Evolutionary conservation across 805 yeast genomes (phyloP).

Genomic region (Wickerhamomyces sydowiorum): DNA sequence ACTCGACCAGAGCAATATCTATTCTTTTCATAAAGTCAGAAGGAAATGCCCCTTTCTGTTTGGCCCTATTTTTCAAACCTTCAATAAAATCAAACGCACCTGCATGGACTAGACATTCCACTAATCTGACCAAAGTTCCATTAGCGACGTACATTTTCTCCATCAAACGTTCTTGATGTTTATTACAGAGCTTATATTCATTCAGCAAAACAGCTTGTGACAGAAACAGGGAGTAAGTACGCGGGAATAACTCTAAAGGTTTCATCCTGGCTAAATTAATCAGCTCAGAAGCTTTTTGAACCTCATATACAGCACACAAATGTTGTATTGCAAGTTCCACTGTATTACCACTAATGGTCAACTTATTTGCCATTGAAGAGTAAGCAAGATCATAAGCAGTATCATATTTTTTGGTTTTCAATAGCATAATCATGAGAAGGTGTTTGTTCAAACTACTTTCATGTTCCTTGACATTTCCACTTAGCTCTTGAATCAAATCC

Average conservation of each 20-base stretch:
- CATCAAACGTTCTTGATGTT: slow-evolving; percentile 5
- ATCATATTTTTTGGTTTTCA: background rate
- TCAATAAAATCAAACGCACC: slow-evolving; percentile 8
- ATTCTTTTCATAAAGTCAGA: slow-evolving; percentile 2
- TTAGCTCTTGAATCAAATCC: background rate
- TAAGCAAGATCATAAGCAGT: background rate
- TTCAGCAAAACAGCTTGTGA: slow-evolving; percentile 7
- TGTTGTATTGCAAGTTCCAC: slow-evolving; percentile 13
- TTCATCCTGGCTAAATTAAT: slow-evolving; percentile 1
- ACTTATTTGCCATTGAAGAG: background rate
- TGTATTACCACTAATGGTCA: background rate
- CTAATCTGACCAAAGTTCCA: slow-evolving; percentile 10
- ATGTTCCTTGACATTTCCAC: background rate
- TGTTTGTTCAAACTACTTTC: background rate
- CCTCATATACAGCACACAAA: slow-evolving; percentile 3
- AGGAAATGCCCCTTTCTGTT: slow-evolving; percentile 2
- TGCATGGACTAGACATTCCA: slow-evolving; percentile 4
- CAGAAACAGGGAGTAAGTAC: slow-evolving; percentile 9
- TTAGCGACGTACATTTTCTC: slow-evolving; percentile 9
- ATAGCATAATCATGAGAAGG: background rate
- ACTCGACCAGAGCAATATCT: slow-evolving; percentile 6
- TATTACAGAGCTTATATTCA: slow-evolving; percentile 1
- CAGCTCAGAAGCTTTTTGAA: slow-evolving; percentile 5
- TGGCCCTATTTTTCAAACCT: slow-evolving; percentile 3
- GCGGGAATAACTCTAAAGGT: slow-evolving; percentile 4